A percentile compares a stretch with the other conserved stretches of the same genome.
phyloP scores from a whole-genome alignment of 805 yeast species.

The Candida pini region DNA sequence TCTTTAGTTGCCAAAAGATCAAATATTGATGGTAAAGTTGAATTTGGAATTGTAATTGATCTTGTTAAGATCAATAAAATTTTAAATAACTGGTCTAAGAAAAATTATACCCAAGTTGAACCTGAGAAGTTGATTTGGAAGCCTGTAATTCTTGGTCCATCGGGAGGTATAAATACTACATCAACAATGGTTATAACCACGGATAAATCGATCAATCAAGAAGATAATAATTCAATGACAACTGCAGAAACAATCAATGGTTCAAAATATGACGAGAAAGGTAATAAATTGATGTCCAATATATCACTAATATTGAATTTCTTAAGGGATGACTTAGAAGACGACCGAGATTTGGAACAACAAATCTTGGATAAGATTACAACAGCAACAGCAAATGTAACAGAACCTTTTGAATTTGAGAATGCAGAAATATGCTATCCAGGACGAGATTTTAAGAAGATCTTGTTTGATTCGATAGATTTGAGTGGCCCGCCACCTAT shows the following conservation, averaged over 20 bases:
- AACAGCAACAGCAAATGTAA: slow-evolving; percentile 21
- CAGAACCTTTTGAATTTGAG: slow-evolving; percentile 5
- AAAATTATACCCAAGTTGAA: slow-evolving; percentile 46
- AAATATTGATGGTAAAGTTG: not conserved
- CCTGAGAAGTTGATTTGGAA: slow-evolving; percentile 65
- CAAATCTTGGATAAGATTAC: slow-evolving; percentile 45
- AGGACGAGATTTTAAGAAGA: slow-evolving; percentile 13
- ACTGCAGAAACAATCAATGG: slow-evolving; percentile 6
- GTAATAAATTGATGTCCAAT: slow-evolving; percentile 35
- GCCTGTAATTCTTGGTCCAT: slow-evolving; percentile 77
- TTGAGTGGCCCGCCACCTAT: too few relatives aligned
- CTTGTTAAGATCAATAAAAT: slow-evolving; percentile 35
- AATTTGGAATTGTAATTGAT: slow-evolving; percentile 51
- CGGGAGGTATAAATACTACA: slow-evolving; percentile 74
- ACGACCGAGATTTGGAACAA: slow-evolving; percentile 53
- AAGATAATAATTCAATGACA: not conserved
- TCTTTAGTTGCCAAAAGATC: slow-evolving; percentile 43
- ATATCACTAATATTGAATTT: slow-evolving; percentile 55
- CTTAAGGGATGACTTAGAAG: slow-evolving; percentile 62
- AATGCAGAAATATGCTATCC: slow-evolving; percentile 21
- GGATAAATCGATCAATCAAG: slow-evolving; percentile 6
- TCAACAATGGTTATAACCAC: slow-evolving; percentile 34
- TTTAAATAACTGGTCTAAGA: slow-evolving; percentile 47
- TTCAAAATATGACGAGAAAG: slow-evolving; percentile 19
- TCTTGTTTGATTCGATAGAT: too few relatives aligned